These are phyloP conservation scores for Naganishia sp. DNA, from an alignment of 1,284 basidiomycete genomes.

Conservation along the genomic window DNA sequence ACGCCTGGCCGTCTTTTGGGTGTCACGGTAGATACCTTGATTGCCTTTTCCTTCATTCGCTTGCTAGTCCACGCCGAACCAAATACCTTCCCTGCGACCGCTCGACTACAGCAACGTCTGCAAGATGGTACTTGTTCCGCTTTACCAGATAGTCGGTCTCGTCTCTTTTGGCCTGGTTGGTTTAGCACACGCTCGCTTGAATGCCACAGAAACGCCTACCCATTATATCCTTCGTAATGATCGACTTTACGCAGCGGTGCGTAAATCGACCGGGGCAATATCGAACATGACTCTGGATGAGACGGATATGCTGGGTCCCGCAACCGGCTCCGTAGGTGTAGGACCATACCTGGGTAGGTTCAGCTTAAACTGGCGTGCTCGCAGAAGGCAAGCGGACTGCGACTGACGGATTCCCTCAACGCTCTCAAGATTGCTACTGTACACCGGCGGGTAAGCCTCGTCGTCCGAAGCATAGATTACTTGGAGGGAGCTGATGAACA, in stretches of 20 bases:
- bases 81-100: too few species aligned
- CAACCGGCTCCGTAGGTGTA: conserved; percentile 27
- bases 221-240: conserved; percentile 7
- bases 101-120: too few species aligned
- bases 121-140: not conserved
- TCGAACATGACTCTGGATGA: conserved; percentile 32
- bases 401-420: too few species aligned
- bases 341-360: conserved; percentile 22
- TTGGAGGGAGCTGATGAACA: conserved; percentile 26
- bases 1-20: too few species aligned
- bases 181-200: not conserved
- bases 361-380: not conserved
- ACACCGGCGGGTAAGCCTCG: conserved; percentile 20
- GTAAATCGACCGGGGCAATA: conserved; percentile 33
- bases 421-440: conserved; percentile 29
- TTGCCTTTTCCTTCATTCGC: too few species aligned
- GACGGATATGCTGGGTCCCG: conserved; percentile 33
- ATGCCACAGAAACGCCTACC: not conserved
- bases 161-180: not conserved
- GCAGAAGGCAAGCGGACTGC: too few species aligned
- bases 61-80: too few species aligned
- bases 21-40: too few species aligned
- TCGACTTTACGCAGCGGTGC: conserved; percentile 22
- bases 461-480: not conserved
- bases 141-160: not conserved